Conservation (phyloP, 257 asterid genomes). For the Nicotiana sylvestris region DNA sequence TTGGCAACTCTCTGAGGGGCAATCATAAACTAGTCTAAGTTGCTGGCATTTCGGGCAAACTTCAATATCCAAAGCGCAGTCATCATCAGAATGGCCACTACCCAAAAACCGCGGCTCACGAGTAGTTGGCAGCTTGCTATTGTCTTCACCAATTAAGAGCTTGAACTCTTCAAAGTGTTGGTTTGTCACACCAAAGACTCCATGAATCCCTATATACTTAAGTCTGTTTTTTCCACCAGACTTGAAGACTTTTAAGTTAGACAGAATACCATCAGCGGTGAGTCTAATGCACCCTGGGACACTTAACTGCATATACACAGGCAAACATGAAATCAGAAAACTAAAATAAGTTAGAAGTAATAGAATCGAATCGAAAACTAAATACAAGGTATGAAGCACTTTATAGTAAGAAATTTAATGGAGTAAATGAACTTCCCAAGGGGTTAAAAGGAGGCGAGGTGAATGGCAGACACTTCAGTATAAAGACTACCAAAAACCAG, state of each 20-base stretch:
- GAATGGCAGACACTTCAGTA: background rate
- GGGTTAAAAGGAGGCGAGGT: conserved; percentile 4
- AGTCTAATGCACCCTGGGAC: conserved; percentile 55
- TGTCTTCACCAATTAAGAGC: conserved; percentile 43
- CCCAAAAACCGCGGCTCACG: conserved; percentile 41
- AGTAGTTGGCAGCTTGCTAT: conserved; percentile 21
- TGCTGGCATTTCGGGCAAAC: conserved; percentile 61
- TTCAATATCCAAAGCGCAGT: conserved; percentile 59
- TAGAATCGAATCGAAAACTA: conserved; percentile 3
- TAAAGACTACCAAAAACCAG: background rate
- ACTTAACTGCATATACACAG: conserved; percentile 50
- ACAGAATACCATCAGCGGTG: conserved; percentile 33
- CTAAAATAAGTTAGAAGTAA: background rate
- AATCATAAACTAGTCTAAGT: conserved; percentile 59
- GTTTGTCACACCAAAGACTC: conserved; percentile 37
- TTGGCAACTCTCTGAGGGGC: conserved; percentile 58
- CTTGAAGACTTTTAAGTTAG: conserved; percentile 47
- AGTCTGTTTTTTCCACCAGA: conserved; percentile 50
- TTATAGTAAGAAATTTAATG: background rate
- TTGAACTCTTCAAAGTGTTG: conserved; percentile 52
- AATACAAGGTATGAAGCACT: background rate
- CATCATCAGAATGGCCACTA: conserved; percentile 52
- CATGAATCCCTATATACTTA: conserved; percentile 51
- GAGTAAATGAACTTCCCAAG: background rate
- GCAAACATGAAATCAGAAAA: background rate